These are phyloP conservation scores for Kingdonia uniflora DNA, from an alignment of 164 flowering plant genomes.

Conservation along the genomic window DNA sequence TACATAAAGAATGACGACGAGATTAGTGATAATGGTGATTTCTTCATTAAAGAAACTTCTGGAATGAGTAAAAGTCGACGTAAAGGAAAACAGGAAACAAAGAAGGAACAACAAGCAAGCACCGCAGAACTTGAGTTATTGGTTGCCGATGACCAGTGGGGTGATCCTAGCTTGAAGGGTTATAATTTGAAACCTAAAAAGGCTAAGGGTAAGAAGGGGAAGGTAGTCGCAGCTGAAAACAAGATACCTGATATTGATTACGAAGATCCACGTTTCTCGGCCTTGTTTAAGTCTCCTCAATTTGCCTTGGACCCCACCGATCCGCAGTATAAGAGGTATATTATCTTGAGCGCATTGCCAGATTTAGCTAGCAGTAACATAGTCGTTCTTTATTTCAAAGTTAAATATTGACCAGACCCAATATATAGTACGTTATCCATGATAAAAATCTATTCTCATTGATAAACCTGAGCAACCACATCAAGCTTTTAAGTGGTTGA, in stretches of 20 bases:
- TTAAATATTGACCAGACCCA: no score
- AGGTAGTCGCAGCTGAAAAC: conserved; percentile 38
- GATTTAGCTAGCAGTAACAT: background rate
- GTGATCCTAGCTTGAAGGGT: conserved; percentile 47
- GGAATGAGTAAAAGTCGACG: conserved; percentile 13
- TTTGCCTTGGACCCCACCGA: conserved; percentile 92
- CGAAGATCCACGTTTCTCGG: conserved; percentile 65
- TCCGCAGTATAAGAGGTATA: conserved; percentile 78
- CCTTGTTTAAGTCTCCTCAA: conserved; percentile 38
- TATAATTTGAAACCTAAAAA: conserved; percentile 64
- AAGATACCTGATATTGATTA: conserved; percentile 46
- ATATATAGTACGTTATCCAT: no score
- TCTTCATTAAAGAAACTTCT: conserved; percentile 58
- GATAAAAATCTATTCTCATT: background rate
- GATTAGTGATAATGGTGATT: conserved; percentile 57
- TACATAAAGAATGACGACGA: conserved; percentile 22
- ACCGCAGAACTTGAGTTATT: conserved; percentile 79
- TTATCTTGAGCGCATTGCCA: no score
- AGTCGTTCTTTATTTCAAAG: background rate
- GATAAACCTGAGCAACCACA: no score
- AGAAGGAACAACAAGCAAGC: conserved; percentile 52
- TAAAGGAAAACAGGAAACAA: conserved; percentile 18
- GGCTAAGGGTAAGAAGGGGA: conserved; percentile 48
- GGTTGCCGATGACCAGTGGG: conserved; percentile 61
- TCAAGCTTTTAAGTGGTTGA: background rate